Conservation (phyloP, 73 alveolate species). For the Stentor roeselii region DNA sequence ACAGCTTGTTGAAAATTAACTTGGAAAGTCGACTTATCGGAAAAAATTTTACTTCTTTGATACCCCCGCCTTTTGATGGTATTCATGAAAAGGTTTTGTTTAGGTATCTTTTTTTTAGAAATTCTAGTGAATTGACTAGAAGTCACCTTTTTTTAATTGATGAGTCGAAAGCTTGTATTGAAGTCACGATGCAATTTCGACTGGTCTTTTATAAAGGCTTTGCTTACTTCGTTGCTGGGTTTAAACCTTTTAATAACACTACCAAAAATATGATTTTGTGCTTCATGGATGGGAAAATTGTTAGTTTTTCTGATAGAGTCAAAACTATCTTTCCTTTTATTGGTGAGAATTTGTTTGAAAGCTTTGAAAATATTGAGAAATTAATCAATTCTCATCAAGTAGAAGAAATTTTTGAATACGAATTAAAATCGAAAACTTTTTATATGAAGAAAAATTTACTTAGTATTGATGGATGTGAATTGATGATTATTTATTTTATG, state of each 20-base stretch:
- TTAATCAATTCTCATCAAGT: too few species aligned
- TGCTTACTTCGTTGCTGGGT: constrained; percentile 2
- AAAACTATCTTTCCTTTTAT: background rate
- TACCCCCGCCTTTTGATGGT: constrained; percentile 25
- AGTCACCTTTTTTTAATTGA: background rate
- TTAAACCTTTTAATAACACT: background rate
- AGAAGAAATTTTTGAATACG: background rate
- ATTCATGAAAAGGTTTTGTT: background rate
- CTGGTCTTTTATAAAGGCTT: background rate
- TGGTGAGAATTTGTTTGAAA: background rate
- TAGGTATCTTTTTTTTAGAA: background rate
- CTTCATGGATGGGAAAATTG: background rate
- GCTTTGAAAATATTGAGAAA: background rate
- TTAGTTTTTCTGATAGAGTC: background rate
- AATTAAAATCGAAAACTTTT: background rate
- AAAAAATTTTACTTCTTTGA: background rate
- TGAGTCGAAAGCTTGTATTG: background rate
- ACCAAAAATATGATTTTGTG: background rate
- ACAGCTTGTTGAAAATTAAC: background rate
- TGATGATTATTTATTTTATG: background rate
- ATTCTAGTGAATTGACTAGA: background rate
- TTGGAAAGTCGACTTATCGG: background rate
- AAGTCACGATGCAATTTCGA: constrained; percentile 11
- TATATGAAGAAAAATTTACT: background rate
- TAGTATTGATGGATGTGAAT: background rate